Conservation (phyloP, 176 grass and related monocot species). For the Eragrostis curvula region DNA sequence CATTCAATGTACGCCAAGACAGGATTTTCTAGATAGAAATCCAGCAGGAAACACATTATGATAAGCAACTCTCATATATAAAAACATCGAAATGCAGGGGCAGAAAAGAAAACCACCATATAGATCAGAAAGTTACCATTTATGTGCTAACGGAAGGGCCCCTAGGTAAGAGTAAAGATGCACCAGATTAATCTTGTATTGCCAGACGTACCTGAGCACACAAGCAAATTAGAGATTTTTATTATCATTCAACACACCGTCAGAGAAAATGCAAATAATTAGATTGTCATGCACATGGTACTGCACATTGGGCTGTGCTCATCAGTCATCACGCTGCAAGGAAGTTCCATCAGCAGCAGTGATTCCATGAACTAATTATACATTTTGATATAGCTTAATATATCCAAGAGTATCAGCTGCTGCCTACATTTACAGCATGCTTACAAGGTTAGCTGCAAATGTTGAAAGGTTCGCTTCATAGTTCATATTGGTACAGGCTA, state of each 20-base stretch:
- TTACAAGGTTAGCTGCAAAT: background rate
- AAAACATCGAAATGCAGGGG: slow-evolving; percentile 19
- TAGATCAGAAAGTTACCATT: slow-evolving; percentile 64
- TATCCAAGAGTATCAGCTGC: slow-evolving; percentile 1
- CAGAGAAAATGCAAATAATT: slow-evolving; percentile 13
- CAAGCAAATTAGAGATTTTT: slow-evolving; percentile 29
- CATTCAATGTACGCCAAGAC: background rate
- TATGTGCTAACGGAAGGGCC: slow-evolving; percentile 78
- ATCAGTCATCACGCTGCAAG: background rate
- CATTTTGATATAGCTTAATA: background rate
- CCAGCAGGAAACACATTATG: background rate
- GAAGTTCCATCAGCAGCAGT: background rate
- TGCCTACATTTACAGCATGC: background rate
- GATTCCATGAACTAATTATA: background rate
- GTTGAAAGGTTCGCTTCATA: background rate
- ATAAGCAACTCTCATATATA: slow-evolving; percentile 14
- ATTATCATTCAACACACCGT: slow-evolving; percentile 27
- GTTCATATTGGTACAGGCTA: background rate
- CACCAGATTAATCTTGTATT: slow-evolving; percentile 83
- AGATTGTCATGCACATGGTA: background rate
- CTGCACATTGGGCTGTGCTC: background rate
- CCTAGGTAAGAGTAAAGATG: slow-evolving; percentile 87
- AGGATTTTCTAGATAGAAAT: background rate
- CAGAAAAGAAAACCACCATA: slow-evolving; percentile 15
- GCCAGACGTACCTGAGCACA: slow-evolving; percentile 76